Conservation (phyloP, 768 basidiomycete species). For the Auricularia heimuer region DNA sequence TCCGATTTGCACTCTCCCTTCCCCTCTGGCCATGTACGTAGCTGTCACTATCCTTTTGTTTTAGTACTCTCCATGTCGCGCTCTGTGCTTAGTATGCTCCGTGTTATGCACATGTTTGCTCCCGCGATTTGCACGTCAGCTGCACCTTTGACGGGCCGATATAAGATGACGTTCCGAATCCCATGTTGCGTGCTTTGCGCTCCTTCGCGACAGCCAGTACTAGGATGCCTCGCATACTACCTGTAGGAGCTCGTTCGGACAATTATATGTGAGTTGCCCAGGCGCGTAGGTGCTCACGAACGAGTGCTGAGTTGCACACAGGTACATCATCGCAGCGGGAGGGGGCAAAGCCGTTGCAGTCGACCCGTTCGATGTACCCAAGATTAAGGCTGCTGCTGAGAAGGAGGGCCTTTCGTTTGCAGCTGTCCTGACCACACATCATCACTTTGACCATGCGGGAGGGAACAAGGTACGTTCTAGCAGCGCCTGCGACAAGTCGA, state of each 20-base stretch:
- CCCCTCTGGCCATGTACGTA: no score
- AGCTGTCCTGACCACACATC: conserved; percentile 81
- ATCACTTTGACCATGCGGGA: conserved; percentile 83
- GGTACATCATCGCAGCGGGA: conserved; percentile 48
- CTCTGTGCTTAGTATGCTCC: no score
- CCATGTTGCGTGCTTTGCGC: not conserved
- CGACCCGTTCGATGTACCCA: conserved; percentile 70
- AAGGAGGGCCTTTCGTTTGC: conserved; percentile 54
- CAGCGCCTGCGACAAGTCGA: not conserved
- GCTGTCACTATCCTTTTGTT: no score
- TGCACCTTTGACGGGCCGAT: not conserved
- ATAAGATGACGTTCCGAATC: not conserved
- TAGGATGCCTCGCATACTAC: conserved; percentile 57
- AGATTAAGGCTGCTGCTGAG: conserved; percentile 54
- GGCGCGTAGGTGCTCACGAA: not conserved
- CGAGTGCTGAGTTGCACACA: not conserved
- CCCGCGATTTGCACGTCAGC: no score
- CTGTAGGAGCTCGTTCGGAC: conserved; percentile 70
- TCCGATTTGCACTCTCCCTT: no score
- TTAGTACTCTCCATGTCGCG: no score
- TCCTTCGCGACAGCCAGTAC: not conserved
- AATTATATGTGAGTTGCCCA: conserved; percentile 69
- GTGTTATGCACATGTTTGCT: no score
- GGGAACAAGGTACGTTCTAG: conserved; percentile 58
- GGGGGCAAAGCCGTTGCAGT: conserved; percentile 65